Evolutionary conservation across 2,329 filamentous ascomycete species (phyloP), one percentile per base, ranked within the genome.

Genomic region (Stylonectria norvegica): DNA sequence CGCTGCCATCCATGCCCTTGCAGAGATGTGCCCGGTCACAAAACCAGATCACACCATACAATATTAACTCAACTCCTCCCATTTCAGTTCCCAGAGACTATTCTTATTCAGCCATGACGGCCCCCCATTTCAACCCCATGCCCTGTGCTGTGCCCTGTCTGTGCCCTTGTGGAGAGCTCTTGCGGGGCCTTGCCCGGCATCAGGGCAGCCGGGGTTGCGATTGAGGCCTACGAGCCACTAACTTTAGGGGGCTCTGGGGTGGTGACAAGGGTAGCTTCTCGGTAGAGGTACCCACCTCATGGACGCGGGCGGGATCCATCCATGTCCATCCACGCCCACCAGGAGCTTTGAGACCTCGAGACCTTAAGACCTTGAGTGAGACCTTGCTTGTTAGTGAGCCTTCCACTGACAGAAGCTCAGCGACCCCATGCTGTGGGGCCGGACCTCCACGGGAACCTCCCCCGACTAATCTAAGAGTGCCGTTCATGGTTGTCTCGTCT

Each of bases 241-340:
- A 43, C 36, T n/a, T 35, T 43, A 47, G 45, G 34, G 42, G 40
- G 43, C 43, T 32, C 39, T 40, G 45, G 42, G 32, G 43, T 8
- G 8, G 6, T 9, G 32, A 36, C 53, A 56, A 49, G 53, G 52
- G 43, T 54, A 56, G 53, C 49, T 49, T 42, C 36, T 54, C 47
- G 52, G 48, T 56, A 47, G 35, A 36, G 38, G 25, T 19, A 18
- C 29, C 36, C 28, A 38, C 32, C 14, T 18, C n/a, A n/a, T n/a
- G n/a, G n/a, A n/a, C n/a, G n/a, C n/a, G n/a, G n/a, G n/a, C n/a
- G n/a, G n/a, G n/a, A n/a, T n/a, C n/a, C n/a, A n/a, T n/a, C n/a
- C n/a, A n/a, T n/a, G n/a, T 38, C 22, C 32, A 20, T 20, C 44
- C 33, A 25, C 36, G 28, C 11, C 36, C 34, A 28, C 31, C 34